Conservation (phyloP, 1,284 basidiomycete species). For the Cutaneotrichosporon spelunceum region DNA sequence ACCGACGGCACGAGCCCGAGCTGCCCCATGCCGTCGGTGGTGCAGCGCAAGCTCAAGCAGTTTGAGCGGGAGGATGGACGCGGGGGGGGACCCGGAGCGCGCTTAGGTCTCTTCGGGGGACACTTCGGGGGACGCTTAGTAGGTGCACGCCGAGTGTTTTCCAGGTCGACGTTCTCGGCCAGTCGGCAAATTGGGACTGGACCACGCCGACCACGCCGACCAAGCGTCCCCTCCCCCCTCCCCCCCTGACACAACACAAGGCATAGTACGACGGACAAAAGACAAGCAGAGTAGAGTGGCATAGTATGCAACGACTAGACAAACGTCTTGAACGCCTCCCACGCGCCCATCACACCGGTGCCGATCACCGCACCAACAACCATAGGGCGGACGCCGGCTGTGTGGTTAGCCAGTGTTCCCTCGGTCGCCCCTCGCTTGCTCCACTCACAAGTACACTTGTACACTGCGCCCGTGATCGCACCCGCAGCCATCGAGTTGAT, state of each 20-base stretch:
- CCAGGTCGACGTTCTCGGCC: too few relatives aligned
- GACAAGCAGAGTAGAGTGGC: slow-evolving; percentile 56
- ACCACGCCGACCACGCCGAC: neutral
- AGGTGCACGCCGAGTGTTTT: too few relatives aligned
- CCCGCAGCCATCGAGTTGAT: slow-evolving; percentile 89
- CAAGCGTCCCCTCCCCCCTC: neutral
- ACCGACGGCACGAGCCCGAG: slow-evolving; percentile 29
- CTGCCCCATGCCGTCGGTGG: slow-evolving; percentile 39
- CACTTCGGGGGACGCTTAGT: too few relatives aligned
- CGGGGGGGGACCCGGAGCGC: too few relatives aligned
- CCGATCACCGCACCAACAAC: slow-evolving; percentile 82
- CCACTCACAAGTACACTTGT: slow-evolving; percentile 83
- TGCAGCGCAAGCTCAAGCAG: slow-evolving; percentile 38
- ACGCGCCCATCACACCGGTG: slow-evolving; percentile 80
- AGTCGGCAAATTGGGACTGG: neutral
- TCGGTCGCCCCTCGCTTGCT: neutral
- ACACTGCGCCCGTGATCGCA: slow-evolving; percentile 83
- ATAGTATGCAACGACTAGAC: slow-evolving; percentile 24
- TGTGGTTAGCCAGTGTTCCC: slow-evolving; percentile 33
- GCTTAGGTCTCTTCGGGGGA: neutral
- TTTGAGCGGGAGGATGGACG: slow-evolving; percentile 28
- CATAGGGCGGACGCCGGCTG: slow-evolving; percentile 87
- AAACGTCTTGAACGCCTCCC: slow-evolving; percentile 85
- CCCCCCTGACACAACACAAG: too few relatives aligned
- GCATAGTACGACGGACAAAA: too few relatives aligned